Conservation (phyloP, 169 alveolate species). For the Plasmodium gonderi region DNA sequence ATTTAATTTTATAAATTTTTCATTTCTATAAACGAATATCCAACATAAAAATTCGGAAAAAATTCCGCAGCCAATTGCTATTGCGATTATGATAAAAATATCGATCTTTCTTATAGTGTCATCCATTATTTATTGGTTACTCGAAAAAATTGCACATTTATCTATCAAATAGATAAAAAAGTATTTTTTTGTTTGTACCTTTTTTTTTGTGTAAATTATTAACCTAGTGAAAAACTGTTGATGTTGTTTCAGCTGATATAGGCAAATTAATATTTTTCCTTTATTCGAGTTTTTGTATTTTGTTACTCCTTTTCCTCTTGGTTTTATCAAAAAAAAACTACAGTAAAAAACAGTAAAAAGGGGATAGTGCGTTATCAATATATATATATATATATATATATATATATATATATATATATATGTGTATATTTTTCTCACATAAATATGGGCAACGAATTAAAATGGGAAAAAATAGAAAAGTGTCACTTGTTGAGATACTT, state of each 20-base stretch:
- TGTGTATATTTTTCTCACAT: not conserved
- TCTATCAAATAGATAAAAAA: not conserved
- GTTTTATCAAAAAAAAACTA: no score
- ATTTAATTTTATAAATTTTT: constrained; percentile 37
- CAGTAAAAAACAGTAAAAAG: no score
- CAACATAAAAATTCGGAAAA: constrained; percentile 75
- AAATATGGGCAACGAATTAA: not conserved
- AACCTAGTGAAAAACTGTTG: no score
- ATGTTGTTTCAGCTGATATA: no score
- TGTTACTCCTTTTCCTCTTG: no score
- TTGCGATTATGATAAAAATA: constrained; percentile 46
- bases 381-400: no score
- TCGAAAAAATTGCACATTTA: not conserved
- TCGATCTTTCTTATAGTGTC: constrained; percentile 39
- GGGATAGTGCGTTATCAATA: no score
- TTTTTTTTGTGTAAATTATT: no score
- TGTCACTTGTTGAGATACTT: not conserved
- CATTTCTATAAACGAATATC: constrained; percentile 75
- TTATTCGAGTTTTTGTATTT: no score
- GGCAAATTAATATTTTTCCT: no score
- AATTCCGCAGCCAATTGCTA: constrained; percentile 66
- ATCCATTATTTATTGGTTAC: constrained; percentile 40
- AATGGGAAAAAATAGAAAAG: not conserved
- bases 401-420: no score
- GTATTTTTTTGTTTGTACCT: no score